phyloP scores from a whole-genome alignment of 2,329 filamentous ascomycete species.

The Beauveria pseudobassiana region DNA sequence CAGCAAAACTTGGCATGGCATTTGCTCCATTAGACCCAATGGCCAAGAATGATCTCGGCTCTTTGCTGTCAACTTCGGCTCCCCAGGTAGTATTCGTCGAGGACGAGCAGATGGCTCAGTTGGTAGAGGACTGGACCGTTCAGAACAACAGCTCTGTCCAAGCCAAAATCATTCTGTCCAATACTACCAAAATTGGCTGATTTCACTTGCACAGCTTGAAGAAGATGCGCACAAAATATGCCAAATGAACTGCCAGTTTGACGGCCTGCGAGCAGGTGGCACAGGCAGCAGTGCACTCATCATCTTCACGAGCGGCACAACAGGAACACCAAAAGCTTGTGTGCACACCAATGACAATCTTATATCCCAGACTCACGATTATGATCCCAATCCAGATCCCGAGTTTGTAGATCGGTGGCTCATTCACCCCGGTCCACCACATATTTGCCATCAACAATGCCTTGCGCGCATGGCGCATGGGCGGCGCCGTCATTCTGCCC shows the following conservation, averaged over 20 bases:
- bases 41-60: slow-evolving; percentile 16
- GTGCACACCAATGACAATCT: slow-evolving; percentile 33
- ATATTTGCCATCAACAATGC: slow-evolving; percentile 33
- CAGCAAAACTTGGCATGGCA: slow-evolving; percentile 25
- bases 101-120: slow-evolving; percentile 18
- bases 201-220: background rate
- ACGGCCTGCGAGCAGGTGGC: background rate
- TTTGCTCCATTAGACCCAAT: slow-evolving; percentile 29
- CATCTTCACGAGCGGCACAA: slow-evolving; percentile 44
- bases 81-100: slow-evolving; percentile 26
- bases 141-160: background rate
- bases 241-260: background rate
- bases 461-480: slow-evolving; percentile 29
- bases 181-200: background rate
- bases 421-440: slow-evolving; percentile 30
- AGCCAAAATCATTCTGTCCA: slow-evolving; percentile 5
- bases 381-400: slow-evolving; percentile 26
- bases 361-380: slow-evolving; percentile 29
- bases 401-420: slow-evolving; percentile 26
- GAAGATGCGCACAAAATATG: background rate
- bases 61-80: slow-evolving; percentile 18
- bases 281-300: slow-evolving; percentile 27
- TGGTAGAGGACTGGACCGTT: slow-evolving; percentile 14
- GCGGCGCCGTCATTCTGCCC: slow-evolving; percentile 28
- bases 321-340: slow-evolving; percentile 38